Evolutionary conservation across 495 filamentous ascomycete genomes (phyloP).

Genomic region (Lepraria neglecta): DNA sequence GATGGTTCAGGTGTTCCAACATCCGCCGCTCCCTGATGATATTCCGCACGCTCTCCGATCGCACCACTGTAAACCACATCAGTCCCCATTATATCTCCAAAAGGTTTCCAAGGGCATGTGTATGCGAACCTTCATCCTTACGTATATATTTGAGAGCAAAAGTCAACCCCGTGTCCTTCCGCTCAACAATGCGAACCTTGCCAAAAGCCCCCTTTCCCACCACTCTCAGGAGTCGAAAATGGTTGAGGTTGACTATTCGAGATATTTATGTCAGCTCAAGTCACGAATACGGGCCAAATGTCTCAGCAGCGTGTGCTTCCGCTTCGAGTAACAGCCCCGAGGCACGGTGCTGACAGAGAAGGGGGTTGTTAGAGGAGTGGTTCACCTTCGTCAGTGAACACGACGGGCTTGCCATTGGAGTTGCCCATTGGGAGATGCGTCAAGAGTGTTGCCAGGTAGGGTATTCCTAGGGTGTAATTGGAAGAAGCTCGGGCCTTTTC

Average conservation of each 20-base stretch:
- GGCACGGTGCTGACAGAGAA: slow-evolving; percentile 12
- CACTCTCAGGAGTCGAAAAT: slow-evolving; percentile 90
- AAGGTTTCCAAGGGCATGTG: background rate
- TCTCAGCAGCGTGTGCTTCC: slow-evolving; percentile 3
- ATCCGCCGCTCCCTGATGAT: slow-evolving; percentile 96
- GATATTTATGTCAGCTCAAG: slow-evolving; percentile 20
- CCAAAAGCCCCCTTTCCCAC: slow-evolving; percentile 97
- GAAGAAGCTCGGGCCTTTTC: slow-evolving; percentile 9
- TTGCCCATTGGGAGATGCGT: slow-evolving; percentile 67
- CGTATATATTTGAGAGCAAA: slow-evolving; percentile 98
- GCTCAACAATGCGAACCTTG: slow-evolving; percentile 96
- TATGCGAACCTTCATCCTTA: slow-evolving; percentile 86
- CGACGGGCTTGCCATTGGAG: slow-evolving; percentile 84
- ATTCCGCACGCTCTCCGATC: slow-evolving; percentile 94
- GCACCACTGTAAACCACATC: slow-evolving; percentile 61
- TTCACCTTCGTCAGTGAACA: slow-evolving; percentile 88
- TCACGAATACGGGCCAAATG: background rate
- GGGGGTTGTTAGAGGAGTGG: slow-evolving; percentile 20
- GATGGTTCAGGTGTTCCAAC: slow-evolving; percentile 96
- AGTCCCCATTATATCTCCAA: slow-evolving; percentile 16
- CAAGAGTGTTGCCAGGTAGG: slow-evolving; percentile 12
- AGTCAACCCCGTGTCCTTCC: slow-evolving; percentile 87
- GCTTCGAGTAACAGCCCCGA: background rate
- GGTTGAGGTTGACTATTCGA: slow-evolving; percentile 81
- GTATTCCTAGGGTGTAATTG: slow-evolving; percentile 2